Base-by-base conservation (phyloP, 2,329 filamentous ascomycete species). In the Paraphoma sp. region DNA sequence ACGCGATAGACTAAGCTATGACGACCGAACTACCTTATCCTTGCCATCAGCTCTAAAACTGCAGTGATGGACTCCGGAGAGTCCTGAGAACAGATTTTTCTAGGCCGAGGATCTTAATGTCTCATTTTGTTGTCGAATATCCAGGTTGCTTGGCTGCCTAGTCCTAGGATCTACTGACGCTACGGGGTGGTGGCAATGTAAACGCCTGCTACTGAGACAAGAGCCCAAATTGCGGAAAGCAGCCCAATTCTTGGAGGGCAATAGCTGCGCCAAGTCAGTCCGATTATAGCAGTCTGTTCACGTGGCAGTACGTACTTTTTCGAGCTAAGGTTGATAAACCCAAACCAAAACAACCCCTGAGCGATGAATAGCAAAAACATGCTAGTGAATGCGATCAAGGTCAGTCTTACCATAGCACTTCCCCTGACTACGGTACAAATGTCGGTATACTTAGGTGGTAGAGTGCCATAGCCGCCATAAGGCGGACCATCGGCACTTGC, bases 291-390 rank as follows among this genome's bases (percentile, higher is more conserved):
- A 44, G 44, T 10, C 16, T 41, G 17, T 43, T 46, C 40, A 51
- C 40, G 51, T 6, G 40, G 23, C 23, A 51, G 45, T 53, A 70
- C 71, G 30, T 68, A 73, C 68, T 60, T 41, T 48, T 68, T 60
- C 18, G 49, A 47, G 51, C 54, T 59, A n/a, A 73, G 59, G 16
- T 54, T 51, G 47, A 73, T 63, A 46, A 70, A 70, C 31, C 70
- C 71, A 18, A 8, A 42, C 71, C 70, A 73, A 53, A 73, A 73
- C 41, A 69, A n/a, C 64, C 68, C 71, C 57, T 72, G 70, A 9
- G 64, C 57, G 48, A 66, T 44, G 64, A 66, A 72, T 45, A 73
- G 57, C 48, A 65, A 42, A 41, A 67, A 11, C 58, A 64, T 64
- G 48, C 45, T 59, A n/a, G 59, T 44, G 12, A 55, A 44, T 29